These are phyloP conservation scores for Achlya hypogyna DNA, from an alignment of 352 stramenopile species.

Conservation along the genomic window DNA sequence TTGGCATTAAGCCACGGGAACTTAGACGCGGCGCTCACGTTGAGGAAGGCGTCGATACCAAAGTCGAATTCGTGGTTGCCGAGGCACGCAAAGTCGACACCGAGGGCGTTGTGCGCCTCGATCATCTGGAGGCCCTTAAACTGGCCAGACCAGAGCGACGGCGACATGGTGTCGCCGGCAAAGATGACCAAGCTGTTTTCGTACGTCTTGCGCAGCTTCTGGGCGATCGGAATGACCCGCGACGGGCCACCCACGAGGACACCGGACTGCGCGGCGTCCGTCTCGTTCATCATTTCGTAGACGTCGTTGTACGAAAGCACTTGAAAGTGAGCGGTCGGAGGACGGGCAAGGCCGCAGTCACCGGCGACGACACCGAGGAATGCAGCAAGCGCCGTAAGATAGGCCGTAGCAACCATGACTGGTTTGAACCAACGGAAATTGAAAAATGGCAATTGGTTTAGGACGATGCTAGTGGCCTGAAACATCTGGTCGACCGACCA, in stretches of 20 bases:
- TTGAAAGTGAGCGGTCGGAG: conserved; percentile 45
- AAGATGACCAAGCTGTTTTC: conserved; percentile 72
- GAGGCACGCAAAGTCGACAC: conserved; percentile 59
- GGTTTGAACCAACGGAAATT: too few relatives aligned
- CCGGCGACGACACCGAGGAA: background rate
- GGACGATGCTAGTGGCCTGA: too few relatives aligned
- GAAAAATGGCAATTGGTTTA: too few relatives aligned
- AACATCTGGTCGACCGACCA: too few relatives aligned
- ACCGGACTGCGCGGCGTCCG: conserved; percentile 28
- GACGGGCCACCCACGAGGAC: conserved; percentile 59
- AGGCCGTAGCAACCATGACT: too few relatives aligned
- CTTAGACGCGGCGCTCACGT: conserved; percentile 42
- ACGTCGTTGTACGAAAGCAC: conserved; percentile 72
- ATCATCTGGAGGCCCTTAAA: conserved; percentile 76
- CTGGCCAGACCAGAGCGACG: conserved; percentile 69
- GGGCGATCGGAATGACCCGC: conserved; percentile 53
- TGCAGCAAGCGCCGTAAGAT: too few relatives aligned
- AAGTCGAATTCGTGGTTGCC: conserved; percentile 80
- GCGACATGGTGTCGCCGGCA: conserved; percentile 65
- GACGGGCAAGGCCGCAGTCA: conserved; percentile 22
- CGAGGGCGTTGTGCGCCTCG: conserved; percentile 63
- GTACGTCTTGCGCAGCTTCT: conserved; percentile 44
- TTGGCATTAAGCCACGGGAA: conserved; percentile 75
- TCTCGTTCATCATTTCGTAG: conserved; percentile 66
- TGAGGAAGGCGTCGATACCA: conserved; percentile 60